These are phyloP conservation scores for Aureobasidium melanogenum DNA, from an alignment of 2,329 filamentous ascomycete genomes.

Conservation along the genomic window DNA sequence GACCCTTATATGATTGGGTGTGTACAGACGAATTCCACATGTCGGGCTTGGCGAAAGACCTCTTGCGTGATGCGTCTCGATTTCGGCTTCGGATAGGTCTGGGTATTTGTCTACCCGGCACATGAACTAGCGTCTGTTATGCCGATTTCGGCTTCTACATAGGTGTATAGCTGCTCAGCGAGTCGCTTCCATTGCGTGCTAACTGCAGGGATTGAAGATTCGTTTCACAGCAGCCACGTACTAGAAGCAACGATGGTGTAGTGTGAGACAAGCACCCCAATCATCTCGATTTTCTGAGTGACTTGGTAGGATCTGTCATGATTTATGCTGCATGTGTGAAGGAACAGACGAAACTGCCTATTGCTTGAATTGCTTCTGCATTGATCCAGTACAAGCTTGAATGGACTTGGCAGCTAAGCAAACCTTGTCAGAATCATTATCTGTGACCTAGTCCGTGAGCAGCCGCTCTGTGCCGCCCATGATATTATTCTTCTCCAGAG, in stretches of 20 bases:
- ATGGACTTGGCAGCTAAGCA: background rate
- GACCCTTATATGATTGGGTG: slow-evolving; percentile 3
- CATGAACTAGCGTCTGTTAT: background rate
- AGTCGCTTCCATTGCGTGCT: background rate
- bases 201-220: background rate
- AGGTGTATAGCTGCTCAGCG: background rate
- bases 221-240: background rate
- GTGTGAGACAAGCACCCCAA: background rate
- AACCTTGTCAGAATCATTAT: background rate
- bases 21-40: background rate
- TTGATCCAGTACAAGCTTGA: background rate
- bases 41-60: background rate
- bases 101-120: background rate
- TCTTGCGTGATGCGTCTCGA: background rate
- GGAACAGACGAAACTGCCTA: background rate
- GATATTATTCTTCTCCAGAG: background rate
- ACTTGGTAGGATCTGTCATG: background rate
- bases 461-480: background rate
- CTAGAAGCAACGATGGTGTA: background rate
- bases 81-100: background rate
- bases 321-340: background rate
- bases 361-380: background rate
- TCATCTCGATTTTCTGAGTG: too few species aligned
- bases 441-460: background rate
- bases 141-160: background rate